Evolutionary conservation across 148 eudicot species (phyloP), one percentile per base, ranked within the genome.

Genomic region (Tetragonia tetragonoides): DNA sequence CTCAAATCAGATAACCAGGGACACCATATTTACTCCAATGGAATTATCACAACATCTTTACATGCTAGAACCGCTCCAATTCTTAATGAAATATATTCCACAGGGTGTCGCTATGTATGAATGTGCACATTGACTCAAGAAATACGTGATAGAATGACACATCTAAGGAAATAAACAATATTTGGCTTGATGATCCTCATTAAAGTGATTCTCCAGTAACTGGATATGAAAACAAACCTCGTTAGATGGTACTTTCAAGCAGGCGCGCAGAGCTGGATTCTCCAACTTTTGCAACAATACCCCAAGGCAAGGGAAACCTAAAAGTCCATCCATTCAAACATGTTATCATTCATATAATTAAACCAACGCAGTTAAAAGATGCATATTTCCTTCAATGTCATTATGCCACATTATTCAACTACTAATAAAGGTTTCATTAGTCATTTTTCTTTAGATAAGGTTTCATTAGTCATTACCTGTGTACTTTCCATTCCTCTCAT

Each of bases 291-390:
- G 98, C 86, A 95, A 81, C 86, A 95, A 80, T 46, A 95, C 95
- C 67, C 98, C 98, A 76, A 95, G 95, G 82, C 88, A 91, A 82
- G 98, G 98, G 67, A 95, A 95, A 78, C 98, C 98, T 94, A 89
- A 81, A 74, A 83, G 75, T 74, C 72, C 40, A 76, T 66, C 18
- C 64, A 59, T 69, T 69, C 46, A 63, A 66, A 49, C 62, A 54
- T 66, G 54, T 73, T 60, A 77, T 68, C 49, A 37, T 51, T 63
- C 63, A 75, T 54, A 10, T 41, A 18, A 77, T 60, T 17, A 53
- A 51, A 69, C 16, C 4, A 63, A 75, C 34, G 40, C 68, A 38
- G 7, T 5, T 40, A 8, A 17, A 56, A 53, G 40, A 40, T 20
- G 18, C 68, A 54, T 42, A 24, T 20, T 15, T 20, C 12, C 17